A percentile compares a stretch with the other conserved stretches of the same genome.
These are phyloP conservation scores for Pichia scutulata DNA, from an alignment of 805 yeast genomes.

Conservation along the genomic window DNA sequence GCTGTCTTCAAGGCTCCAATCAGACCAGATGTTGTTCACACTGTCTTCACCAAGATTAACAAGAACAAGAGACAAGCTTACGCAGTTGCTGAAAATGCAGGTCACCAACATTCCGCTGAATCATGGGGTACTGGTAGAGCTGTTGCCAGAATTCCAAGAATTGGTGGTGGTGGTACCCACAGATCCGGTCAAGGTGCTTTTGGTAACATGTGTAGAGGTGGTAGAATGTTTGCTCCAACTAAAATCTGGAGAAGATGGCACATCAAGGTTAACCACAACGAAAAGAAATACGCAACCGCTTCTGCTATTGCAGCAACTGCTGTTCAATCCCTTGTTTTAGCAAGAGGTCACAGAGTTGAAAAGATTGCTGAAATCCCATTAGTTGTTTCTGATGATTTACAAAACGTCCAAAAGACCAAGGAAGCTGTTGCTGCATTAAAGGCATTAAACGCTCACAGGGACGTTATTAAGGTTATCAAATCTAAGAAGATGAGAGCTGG, in stretches of 20 bases:
- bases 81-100: conserved; percentile 98
- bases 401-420: conserved; percentile 92
- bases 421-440: conserved; percentile 97
- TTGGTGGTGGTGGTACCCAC: conserved; percentile 99
- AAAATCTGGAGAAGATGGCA: conserved; percentile 99
- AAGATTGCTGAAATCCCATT: conserved; percentile 97
- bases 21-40: conserved; percentile 98
- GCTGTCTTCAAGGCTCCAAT: conserved; percentile 99
- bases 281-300: conserved; percentile 99
- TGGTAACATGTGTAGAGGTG: conserved; percentile 99
- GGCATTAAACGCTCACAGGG: conserved; percentile 98
- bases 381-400: conserved; percentile 90
- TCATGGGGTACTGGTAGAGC: conserved; percentile 99
- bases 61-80: conserved; percentile 99
- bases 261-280: conserved; percentile 99
- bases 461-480: conserved; percentile 94
- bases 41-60: conserved; percentile 97
- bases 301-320: conserved; percentile 99
- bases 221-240: conserved; percentile 99
- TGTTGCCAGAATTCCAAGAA: conserved; percentile 99
- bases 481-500: conserved; percentile 99
- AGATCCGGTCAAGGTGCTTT: conserved; percentile 99
- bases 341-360: conserved; percentile 99
- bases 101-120: conserved; percentile 99
- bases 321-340: conserved; percentile 95